These are phyloP conservation scores for Debaryomyces subglobosus DNA, from an alignment of 1,139 yeast genomes.

Conservation along the genomic window DNA sequence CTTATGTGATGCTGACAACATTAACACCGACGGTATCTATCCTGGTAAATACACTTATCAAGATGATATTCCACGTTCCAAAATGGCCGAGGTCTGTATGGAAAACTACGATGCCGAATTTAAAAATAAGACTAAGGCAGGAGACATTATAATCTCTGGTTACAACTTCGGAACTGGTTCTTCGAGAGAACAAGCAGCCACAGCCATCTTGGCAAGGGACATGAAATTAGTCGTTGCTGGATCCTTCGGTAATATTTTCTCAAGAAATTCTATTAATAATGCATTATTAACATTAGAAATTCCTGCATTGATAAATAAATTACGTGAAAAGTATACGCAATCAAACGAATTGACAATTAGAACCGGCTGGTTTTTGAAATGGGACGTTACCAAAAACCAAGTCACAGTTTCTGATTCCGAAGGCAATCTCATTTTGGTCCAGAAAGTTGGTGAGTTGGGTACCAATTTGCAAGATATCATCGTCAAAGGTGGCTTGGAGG, in stretches of 20 bases:
- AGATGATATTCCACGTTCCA: constrained; percentile 90
- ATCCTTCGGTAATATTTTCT: constrained; percentile 94
- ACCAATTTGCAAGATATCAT: constrained; percentile 94
- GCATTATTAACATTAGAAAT: constrained; percentile 92
- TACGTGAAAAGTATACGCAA: constrained; percentile 67
- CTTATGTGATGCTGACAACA: constrained; percentile 95
- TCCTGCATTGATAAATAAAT: constrained; percentile 77
- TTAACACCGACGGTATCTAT: constrained; percentile 97
- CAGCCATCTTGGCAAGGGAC: constrained; percentile 92
- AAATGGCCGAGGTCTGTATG: constrained; percentile 99
- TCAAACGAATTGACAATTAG: constrained; percentile 78
- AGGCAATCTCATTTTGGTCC: constrained; percentile 68
- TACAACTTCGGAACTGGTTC: constrained; percentile 98
- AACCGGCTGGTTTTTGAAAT: constrained; percentile 89
- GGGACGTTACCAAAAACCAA: constrained; percentile 88
- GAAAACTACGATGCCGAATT: constrained; percentile 95
- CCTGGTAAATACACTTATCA: constrained; percentile 99
- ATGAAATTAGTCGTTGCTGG: constrained; percentile 94
- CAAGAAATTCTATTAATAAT: constrained; percentile 93
- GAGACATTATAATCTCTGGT: constrained; percentile 90
- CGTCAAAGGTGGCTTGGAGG: constrained; percentile 96
- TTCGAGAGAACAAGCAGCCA: constrained; percentile 99
- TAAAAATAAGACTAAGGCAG: constrained; percentile 74
- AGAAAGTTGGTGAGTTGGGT: constrained; percentile 94
- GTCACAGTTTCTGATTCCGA: constrained; percentile 75